These are phyloP conservation scores for Sarcomyxa edulis DNA, from an alignment of 768 basidiomycete genomes.

Conservation along the genomic window DNA sequence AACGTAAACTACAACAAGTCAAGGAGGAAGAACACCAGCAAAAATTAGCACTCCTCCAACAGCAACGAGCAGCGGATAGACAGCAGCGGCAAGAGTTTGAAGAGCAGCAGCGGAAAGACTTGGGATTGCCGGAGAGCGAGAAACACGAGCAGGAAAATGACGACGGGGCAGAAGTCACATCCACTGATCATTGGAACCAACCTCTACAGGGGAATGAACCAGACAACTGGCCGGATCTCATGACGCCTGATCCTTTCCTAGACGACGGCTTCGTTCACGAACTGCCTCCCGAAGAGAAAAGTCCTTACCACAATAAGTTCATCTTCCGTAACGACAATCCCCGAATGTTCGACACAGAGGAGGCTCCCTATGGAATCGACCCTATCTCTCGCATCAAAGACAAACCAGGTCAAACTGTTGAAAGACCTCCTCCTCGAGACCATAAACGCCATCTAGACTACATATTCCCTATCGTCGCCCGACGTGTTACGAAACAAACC, in stretches of 20 bases:
- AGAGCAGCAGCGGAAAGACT: no score
- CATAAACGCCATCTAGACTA: slow-evolving; percentile 31
- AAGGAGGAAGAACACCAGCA: no score
- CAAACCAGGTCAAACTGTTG: slow-evolving; percentile 16
- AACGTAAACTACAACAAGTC: no score
- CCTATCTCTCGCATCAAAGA: slow-evolving; percentile 8
- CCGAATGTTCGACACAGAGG: slow-evolving; percentile 53
- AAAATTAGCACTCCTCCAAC: no score
- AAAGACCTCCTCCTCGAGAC: no score
- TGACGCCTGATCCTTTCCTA: slow-evolving; percentile 54
- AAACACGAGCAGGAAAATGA: no score
- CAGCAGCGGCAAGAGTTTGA: no score
- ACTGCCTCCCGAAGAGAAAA: slow-evolving; percentile 46
- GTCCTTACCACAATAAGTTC: slow-evolving; percentile 56
- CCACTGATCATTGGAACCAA: no score
- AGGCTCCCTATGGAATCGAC: slow-evolving; percentile 19
- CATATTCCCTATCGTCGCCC: slow-evolving; percentile 38
- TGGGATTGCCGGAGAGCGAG: no score
- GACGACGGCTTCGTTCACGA: slow-evolving; percentile 54
- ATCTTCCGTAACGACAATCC: slow-evolving; percentile 60
- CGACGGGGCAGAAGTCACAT: no score
- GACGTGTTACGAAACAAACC: slow-evolving; percentile 82
- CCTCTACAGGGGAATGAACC: no score
- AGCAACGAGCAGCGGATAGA: no score
- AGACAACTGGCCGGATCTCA: slow-evolving; percentile 51